Evolutionary conservation across 768 basidiomycete genomes (phyloP).

Genomic region (Saitozyma sp.): DNA sequence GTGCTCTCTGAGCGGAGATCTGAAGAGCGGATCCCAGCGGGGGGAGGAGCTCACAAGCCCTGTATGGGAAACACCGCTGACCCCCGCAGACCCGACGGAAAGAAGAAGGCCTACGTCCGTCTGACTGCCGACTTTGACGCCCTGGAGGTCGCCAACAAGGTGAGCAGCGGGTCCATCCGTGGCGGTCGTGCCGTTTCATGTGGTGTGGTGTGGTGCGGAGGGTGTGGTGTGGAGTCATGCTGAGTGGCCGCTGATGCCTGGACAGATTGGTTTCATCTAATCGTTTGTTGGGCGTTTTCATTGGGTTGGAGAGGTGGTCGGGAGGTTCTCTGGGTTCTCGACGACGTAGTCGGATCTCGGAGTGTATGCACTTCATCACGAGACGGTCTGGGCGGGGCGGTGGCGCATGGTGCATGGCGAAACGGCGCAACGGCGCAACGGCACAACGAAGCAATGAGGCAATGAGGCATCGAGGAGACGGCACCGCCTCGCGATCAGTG

Average conservation of each 20-base stretch:
- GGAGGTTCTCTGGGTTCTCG: background rate
- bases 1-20: too few relatives aligned
- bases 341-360: conserved; percentile 6
- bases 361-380: conserved; percentile 6
- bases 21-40: too few relatives aligned
- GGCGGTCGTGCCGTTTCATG: too few relatives aligned
- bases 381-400: background rate
- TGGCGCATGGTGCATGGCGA: too few relatives aligned
- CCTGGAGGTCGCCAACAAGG: conserved; percentile 96
- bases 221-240: background rate
- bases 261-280: conserved; percentile 94
- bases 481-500: too few relatives aligned
- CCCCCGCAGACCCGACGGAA: conserved; percentile 78
- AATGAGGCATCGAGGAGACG: too few relatives aligned
- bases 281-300: conserved; percentile 13
- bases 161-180: conserved; percentile 47
- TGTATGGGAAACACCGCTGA: too few relatives aligned
- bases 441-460: too few relatives aligned
- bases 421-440: too few relatives aligned
- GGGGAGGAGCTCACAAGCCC: too few relatives aligned
- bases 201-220: too few relatives aligned
- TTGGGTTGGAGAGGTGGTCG: background rate
- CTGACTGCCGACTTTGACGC: conserved; percentile 95
- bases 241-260: background rate
- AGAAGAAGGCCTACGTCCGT: conserved; percentile 99